Evolutionary conservation across 306 rosid species (phyloP), one percentile per base, ranked within the genome.

Genomic region (Quercus aquifolioides): DNA sequence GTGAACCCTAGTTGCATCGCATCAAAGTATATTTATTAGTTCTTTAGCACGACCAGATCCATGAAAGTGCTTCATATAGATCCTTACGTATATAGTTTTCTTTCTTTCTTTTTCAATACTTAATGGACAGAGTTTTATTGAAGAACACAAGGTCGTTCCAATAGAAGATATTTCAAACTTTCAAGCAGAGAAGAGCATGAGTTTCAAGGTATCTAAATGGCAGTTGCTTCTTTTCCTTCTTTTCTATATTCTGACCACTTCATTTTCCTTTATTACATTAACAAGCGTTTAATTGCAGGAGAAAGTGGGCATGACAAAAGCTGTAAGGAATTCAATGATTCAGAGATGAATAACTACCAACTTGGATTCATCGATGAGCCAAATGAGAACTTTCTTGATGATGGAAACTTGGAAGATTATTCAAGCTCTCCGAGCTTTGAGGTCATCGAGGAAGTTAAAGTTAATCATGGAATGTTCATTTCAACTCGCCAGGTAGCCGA

Each of bases 391-490:
- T 90, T 85, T 54, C 80, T 85, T 71, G 88, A 92, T 57, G 92
- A 90, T 33, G 87, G 87, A 10, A 84, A 80, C 88, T 82, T 85
- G 80, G 89, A 87, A 6, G 82, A 75, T 33, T 89, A 85, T 74
- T 89, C 97, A 9, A 78, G 82, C 52, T 91, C 97, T 55, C 97
- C 94, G 21, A 89, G 90, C 75, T 92, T 94, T 26, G 97, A 92
- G 78, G 89, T 92, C 3, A 83, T 94, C 43, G 97, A 92, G 80
- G 97, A 92, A 82, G 73, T 67, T 49, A 89, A 87, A 78, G 89
- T 94, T 0, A 94, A 81, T 60, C 98, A 88, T 72, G 97, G 97
- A 35, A 84, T 94, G 84, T 81, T 92, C 57, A 84, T 94, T 74
- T 92, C 97, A 17, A 89, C 93, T 35, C 62, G 89, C 60, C 98